Base-by-base conservation (phyloP, 2,329 filamentous ascomycete species). In the Catunica adiposa region DNA sequence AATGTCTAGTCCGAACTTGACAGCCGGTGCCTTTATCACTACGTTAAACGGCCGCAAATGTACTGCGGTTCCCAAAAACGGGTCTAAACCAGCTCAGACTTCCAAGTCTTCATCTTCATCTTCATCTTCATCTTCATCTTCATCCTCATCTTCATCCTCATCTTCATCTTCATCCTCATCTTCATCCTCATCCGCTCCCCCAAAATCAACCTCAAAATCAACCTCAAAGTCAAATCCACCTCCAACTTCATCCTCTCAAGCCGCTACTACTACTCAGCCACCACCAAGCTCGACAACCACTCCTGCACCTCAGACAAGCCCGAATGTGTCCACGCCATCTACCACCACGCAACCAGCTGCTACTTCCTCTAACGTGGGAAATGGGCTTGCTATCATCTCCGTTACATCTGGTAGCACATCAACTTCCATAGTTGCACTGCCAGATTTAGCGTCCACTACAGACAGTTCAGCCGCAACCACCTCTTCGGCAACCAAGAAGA, bases 11-110 rank as follows among this genome's bases (percentile, higher is more conserved):
- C 62, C 67, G 56, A 68, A 65, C 63, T 69, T 75, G 64, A 69
- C 68, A 60, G 64, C 66, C 62, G 71, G 73, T 63, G 70, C 71
- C 58, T 72, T 73, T 59, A 69, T 75, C 57, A 78, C 74, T 55
- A 72, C 65, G 51, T 67, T 77, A 55, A 65, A 70, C 57, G 74
- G 73, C 53, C 73, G 70, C 64, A 70, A 70, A 65, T 78, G 77
- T 67, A 79, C 76, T 62, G 75, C 72, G 59, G 67, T 78, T 60
- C 75, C 74, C 51, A 73, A 64, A 61, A 59, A 58, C 40, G 58
- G 61, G 52, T 46, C 58, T 58, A 11, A 44, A 44, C 8, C 15
- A 44, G 15, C 40, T 34, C 11, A 5, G 20, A 59, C 60, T 23
- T 53, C 46, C 11, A 53, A 25, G 37, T 55, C 54, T 47, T 57